phyloP scores from a whole-genome alignment of 2,329 filamentous ascomycete genomes.

The Penicillium sp. region DNA sequence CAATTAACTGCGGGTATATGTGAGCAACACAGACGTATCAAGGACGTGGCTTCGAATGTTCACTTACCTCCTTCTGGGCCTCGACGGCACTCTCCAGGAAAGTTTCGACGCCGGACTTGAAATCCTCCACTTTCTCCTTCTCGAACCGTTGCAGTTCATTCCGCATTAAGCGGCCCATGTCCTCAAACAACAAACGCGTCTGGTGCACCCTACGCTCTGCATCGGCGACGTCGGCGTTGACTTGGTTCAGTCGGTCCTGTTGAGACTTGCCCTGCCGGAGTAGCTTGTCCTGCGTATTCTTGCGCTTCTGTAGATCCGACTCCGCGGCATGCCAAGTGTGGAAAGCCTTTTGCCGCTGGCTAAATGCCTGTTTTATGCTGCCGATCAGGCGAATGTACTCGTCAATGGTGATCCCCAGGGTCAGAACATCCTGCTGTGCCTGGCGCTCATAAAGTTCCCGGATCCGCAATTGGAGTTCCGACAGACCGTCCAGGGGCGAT shows the following conservation, averaged over 20 bases:
- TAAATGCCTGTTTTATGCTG: slow-evolving; percentile 88
- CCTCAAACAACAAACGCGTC: slow-evolving; percentile 82
- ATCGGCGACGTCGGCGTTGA: slow-evolving; percentile 89
- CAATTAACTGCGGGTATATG: slow-evolving; percentile 62
- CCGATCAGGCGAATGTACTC: slow-evolving; percentile 96
- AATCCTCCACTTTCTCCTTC: slow-evolving; percentile 96
- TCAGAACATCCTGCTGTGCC: slow-evolving; percentile 93
- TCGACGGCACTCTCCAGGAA: slow-evolving; percentile 96
- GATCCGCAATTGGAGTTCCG: slow-evolving; percentile 88
- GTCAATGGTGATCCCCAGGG: slow-evolving; percentile 93
- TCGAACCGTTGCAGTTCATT: slow-evolving; percentile 90
- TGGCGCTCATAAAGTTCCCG: slow-evolving; percentile 93
- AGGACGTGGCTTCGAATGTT: slow-evolving; percentile 9
- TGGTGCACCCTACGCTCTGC: slow-evolving; percentile 91
- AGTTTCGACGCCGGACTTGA: slow-evolving; percentile 96
- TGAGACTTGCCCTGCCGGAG: slow-evolving; percentile 90
- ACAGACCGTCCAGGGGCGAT: slow-evolving; percentile 81
- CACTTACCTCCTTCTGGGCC: slow-evolving; percentile 88
- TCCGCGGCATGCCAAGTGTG: slow-evolving; percentile 92
- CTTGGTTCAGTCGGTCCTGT: slow-evolving; percentile 88
- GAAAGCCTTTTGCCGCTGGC: slow-evolving; percentile 89
- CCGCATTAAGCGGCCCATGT: slow-evolving; percentile 93
- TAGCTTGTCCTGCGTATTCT: slow-evolving; percentile 86
- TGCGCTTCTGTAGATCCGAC: slow-evolving; percentile 83
- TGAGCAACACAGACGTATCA: slow-evolving; percentile 2